phyloP scores from a whole-genome alignment of 768 basidiomycete species.

The Pseudohyphozyma bogoriensis region DNA sequence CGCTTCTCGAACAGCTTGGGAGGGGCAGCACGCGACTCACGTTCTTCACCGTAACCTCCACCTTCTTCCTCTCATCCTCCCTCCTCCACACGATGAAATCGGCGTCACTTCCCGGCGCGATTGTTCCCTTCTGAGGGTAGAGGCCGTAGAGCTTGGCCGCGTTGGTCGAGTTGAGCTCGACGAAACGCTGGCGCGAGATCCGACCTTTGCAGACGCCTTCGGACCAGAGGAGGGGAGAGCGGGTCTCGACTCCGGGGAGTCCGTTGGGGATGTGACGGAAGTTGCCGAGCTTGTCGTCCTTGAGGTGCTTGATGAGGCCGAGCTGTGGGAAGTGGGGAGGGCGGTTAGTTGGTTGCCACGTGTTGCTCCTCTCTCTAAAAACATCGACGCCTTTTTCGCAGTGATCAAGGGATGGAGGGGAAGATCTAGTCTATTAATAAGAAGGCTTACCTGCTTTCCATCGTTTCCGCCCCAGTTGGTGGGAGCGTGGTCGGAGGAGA shows the following conservation, averaged over 20 bases:
- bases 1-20: too few relatives aligned
- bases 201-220: slow-evolving; percentile 36
- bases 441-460: slow-evolving; percentile 34
- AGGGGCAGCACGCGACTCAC: slow-evolving; percentile 26
- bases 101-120: slow-evolving; percentile 38
- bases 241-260: slow-evolving; percentile 39
- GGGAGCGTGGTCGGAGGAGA: slow-evolving; percentile 39
- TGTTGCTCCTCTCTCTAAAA: neutral
- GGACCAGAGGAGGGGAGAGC: slow-evolving; percentile 37
- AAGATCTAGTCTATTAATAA: neutral
- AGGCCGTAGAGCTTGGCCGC: slow-evolving; percentile 39
- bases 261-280: slow-evolving; percentile 39
- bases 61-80: slow-evolving; percentile 14
- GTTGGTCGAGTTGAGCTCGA: slow-evolving; percentile 38
- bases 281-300: slow-evolving; percentile 33
- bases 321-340: slow-evolving; percentile 7
- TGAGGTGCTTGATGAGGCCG: slow-evolving; percentile 29
- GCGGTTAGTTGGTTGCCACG: neutral
- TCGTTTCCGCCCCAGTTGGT: slow-evolving; percentile 34
- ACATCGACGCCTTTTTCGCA: neutral
- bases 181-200: slow-evolving; percentile 36
- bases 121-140: slow-evolving; percentile 36
- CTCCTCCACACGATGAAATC: slow-evolving; percentile 37
- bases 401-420: neutral
- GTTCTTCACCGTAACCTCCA: slow-evolving; percentile 32